Percentiles rank a stretch among this genome's conserved stretches.
Conservation (phyloP, 805 yeast species). For the Wickerhamiella dianesei region DNA sequence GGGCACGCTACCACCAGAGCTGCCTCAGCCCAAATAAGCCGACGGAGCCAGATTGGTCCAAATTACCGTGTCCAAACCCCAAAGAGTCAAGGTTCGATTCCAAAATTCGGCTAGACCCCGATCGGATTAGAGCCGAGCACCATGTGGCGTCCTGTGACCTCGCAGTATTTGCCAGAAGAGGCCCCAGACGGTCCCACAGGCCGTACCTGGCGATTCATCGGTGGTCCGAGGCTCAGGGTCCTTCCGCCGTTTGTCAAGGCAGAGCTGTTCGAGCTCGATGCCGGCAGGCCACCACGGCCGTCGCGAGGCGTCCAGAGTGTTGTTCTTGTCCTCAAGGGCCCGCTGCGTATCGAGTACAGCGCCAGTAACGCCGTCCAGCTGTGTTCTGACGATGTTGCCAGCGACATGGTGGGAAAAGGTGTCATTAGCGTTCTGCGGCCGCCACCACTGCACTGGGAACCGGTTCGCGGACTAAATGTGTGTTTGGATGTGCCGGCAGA, state of each 20-base stretch:
- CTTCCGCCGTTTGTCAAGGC: slow-evolving; percentile 18
- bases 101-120: neutral
- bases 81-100: neutral
- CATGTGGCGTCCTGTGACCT: neutral
- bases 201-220: slow-evolving; percentile 9
- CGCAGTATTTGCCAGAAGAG: neutral
- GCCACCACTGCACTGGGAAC: slow-evolving; percentile 4
- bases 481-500: slow-evolving; percentile 18
- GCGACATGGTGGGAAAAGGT: slow-evolving; percentile 19
- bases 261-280: slow-evolving; percentile 15
- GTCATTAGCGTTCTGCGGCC: slow-evolving; percentile 8
- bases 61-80: neutral
- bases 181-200: neutral
- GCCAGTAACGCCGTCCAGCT: slow-evolving; percentile 13
- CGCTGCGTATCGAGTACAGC: slow-evolving; percentile 12
- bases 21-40: neutral
- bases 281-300: slow-evolving; percentile 18
- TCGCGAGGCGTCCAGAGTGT: slow-evolving; percentile 17
- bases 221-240: slow-evolving; percentile 10
- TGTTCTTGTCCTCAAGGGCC: slow-evolving; percentile 11
- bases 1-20: neutral
- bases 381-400: slow-evolving; percentile 15
- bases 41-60: neutral
- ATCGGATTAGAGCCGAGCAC: neutral
- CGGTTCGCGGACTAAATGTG: slow-evolving; percentile 12